Percentiles rank a stretch among this genome's conserved stretches.
Evolutionary conservation across 768 basidiomycete species (phyloP).

Genomic region (Hysterangium stoloniferum): DNA sequence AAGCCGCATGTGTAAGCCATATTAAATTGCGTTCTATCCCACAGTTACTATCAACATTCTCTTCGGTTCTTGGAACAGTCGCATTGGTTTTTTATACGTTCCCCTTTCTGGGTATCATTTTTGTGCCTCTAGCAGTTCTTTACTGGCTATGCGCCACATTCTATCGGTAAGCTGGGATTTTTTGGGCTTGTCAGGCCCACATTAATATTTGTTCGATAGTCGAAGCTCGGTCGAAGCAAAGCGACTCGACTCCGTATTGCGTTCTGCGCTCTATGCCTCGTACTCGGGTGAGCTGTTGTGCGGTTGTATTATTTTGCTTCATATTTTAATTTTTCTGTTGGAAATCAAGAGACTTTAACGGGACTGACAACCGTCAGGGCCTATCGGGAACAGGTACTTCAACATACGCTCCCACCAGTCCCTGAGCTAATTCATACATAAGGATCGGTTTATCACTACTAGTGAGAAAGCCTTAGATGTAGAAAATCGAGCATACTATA

Average conservation of each 20-base stretch:
- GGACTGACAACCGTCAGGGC: constrained; percentile 58
- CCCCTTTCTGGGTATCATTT: constrained; percentile 59
- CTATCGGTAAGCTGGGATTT: constrained; percentile 32
- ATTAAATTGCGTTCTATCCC: constrained; percentile 15
- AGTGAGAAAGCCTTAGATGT: constrained; percentile 48
- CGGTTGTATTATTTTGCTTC: not conserved
- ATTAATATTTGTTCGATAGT: constrained; percentile 10
- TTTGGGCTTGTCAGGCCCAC: not conserved
- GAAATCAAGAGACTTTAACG: constrained; percentile 45
- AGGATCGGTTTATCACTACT: constrained; percentile 41
- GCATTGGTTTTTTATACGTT: constrained; percentile 60
- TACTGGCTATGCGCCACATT: constrained; percentile 48
- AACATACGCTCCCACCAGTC: too few relatives aligned
- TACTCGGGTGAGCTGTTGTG: constrained; percentile 39
- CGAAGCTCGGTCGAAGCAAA: constrained; percentile 58
- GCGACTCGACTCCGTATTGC: constrained; percentile 53
- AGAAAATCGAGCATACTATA: constrained; percentile 57
- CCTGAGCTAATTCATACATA: not conserved
- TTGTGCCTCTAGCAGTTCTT: constrained; percentile 42
- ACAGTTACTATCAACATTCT: constrained; percentile 34
- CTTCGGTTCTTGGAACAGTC: constrained; percentile 44
- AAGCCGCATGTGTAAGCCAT: too few relatives aligned
- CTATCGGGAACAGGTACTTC: constrained; percentile 45
- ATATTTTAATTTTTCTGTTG: not conserved
- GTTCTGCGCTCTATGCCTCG: constrained; percentile 50